phyloP scores from a whole-genome alignment of 2,329 filamentous ascomycete species.

The Cercospora nicotianae region DNA sequence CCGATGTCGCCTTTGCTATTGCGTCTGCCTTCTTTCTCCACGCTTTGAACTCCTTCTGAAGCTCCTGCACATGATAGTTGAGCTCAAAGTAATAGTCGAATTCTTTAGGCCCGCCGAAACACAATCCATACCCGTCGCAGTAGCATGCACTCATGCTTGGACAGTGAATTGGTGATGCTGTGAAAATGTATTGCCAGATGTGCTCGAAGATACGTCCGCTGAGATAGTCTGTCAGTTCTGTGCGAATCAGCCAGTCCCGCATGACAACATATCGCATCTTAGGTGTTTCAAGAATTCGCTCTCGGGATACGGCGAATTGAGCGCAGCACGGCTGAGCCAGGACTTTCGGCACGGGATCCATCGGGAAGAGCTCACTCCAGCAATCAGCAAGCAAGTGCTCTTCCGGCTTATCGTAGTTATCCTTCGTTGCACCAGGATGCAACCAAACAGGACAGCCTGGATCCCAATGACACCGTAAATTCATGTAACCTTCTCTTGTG shows the following conservation, averaged over 20 bases:
- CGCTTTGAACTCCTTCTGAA: conserved; percentile 44
- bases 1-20: conserved; percentile 40
- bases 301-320: conserved; percentile 62
- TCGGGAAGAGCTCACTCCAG: conserved; percentile 52
- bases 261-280: conserved; percentile 57
- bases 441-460: conserved; percentile 59
- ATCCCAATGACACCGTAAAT: conserved; percentile 57
- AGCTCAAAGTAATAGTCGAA: conserved; percentile 53
- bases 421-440: conserved; percentile 46
- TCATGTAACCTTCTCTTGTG: conserved; percentile 54
- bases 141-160: conserved; percentile 59
- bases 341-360: conserved; percentile 49
- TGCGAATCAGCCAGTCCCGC: conserved; percentile 62
- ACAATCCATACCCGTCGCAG: conserved; percentile 64
- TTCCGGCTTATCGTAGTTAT: conserved; percentile 44
- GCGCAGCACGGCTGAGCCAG: conserved; percentile 64
- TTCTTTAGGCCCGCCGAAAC: conserved; percentile 55
- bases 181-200: conserved; percentile 64
- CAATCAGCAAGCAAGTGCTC: conserved; percentile 47
- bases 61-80: conserved; percentile 45
- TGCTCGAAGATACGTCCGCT: conserved; percentile 64
- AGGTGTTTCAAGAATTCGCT: conserved; percentile 57
- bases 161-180: conserved; percentile 51
- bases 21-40: conserved; percentile 46
- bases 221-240: conserved; percentile 55